Percentiles rank a stretch among this genome's conserved stretches.
Evolutionary conservation across 2,329 filamentous ascomycete species (phyloP).

Genomic region (Alternaria sp.): DNA sequence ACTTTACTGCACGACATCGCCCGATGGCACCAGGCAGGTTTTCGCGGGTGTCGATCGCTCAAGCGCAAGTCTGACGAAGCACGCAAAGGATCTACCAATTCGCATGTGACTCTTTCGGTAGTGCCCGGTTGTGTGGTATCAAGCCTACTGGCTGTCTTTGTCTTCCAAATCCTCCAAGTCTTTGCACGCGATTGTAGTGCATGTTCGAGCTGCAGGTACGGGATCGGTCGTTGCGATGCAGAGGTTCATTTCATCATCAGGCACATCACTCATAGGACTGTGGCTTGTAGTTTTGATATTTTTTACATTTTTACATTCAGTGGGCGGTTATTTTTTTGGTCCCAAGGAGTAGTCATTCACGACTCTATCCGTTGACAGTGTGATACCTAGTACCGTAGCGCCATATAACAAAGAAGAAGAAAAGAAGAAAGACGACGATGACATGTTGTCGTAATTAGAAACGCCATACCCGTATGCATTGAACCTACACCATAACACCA

Average conservation of each 20-base stretch:
- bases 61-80: constrained; percentile 4
- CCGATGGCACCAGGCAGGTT: constrained; percentile 6
- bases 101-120: not conserved
- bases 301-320: constrained; percentile 3
- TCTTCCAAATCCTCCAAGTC: constrained; percentile 1
- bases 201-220: not conserved
- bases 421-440: not conserved
- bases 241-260: not conserved
- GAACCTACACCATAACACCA: not conserved
- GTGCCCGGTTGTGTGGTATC: not conserved
- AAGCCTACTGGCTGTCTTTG: not conserved
- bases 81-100: not conserved
- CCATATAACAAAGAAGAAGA: not conserved
- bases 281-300: not conserved
- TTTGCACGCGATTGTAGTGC: not conserved
- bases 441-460: constrained; percentile 2
- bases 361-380: constrained; percentile 6
- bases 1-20: constrained; percentile 4
- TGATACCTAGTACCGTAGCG: constrained; percentile 8
- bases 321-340: not conserved
- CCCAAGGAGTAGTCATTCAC: not conserved
- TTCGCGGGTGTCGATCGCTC: constrained; percentile 8
- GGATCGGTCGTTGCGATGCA: not conserved
- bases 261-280: not conserved
- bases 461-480: constrained; percentile 1